Evolutionary conservation across 1,139 yeast genomes (phyloP).

Genomic region (Sugiyamaella sp.): DNA sequence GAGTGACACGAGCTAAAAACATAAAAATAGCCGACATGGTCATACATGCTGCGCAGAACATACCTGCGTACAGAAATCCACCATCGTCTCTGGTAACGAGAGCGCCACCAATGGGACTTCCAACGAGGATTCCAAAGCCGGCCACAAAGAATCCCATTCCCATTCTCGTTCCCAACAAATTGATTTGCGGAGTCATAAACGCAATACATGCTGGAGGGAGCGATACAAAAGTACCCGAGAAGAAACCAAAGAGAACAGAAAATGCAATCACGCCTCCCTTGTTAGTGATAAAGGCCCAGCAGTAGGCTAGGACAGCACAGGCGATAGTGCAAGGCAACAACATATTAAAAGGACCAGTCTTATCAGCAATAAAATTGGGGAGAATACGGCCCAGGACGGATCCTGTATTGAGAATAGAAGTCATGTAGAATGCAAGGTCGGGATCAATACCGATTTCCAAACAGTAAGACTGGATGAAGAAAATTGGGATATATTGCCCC

Average conservation of each 20-base stretch:
- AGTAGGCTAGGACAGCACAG: conserved; percentile 23
- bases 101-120: conserved; percentile 59
- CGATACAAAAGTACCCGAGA: conserved; percentile 50
- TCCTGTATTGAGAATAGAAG: conserved; percentile 57
- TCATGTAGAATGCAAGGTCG: conserved; percentile 38
- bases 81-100: conserved; percentile 38
- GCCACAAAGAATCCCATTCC: conserved; percentile 64
- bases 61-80: conserved; percentile 28
- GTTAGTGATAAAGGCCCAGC: conserved; percentile 48
- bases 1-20: conserved; percentile 55
- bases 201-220: conserved; percentile 48
- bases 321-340: conserved; percentile 38
- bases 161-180: conserved; percentile 49
- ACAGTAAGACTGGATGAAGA: conserved; percentile 42
- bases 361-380: conserved; percentile 53
- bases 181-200: conserved; percentile 55
- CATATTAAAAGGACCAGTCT: conserved; percentile 51
- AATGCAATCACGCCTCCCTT: conserved; percentile 47
- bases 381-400: conserved; percentile 54
- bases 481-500: conserved; percentile 44
- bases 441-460: conserved; percentile 30
- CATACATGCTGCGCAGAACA: conserved; percentile 29
- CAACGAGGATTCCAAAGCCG: conserved; percentile 54
- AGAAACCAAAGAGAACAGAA: conserved; percentile 54
- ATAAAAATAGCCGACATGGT: conserved; percentile 50